Conservation (phyloP, 106 monocot species). For the Allium cepa region DNA sequence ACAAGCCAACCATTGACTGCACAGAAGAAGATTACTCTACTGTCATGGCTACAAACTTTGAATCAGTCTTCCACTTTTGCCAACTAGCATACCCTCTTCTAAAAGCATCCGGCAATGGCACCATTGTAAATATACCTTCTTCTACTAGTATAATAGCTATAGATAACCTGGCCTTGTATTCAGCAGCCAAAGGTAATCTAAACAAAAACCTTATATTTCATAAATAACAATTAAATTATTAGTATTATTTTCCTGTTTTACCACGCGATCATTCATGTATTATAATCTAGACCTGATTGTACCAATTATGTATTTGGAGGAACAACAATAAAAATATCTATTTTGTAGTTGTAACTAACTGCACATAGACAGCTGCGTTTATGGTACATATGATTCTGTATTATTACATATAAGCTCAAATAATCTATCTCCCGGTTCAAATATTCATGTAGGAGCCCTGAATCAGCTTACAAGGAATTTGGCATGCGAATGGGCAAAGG, state of each 20-base stretch:
- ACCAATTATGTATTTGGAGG: no score
- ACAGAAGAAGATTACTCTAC: slow-evolving; percentile 18
- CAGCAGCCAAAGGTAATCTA: slow-evolving; percentile 37
- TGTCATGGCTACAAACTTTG: slow-evolving; percentile 35
- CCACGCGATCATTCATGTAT: no score
- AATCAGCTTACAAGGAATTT: slow-evolving; percentile 28
- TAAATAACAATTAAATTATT: not conserved
- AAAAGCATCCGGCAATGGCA: slow-evolving; percentile 33
- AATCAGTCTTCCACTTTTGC: slow-evolving; percentile 49
- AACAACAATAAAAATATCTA: no score
- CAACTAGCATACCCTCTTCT: slow-evolving; percentile 49
- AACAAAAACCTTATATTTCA: not conserved
- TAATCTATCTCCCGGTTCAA: no score
- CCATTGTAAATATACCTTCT: slow-evolving; percentile 37
- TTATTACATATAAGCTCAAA: no score
- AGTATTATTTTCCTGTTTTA: no score
- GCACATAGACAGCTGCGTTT: no score
- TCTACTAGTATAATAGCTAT: slow-evolving; percentile 21
- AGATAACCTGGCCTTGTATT: slow-evolving; percentile 11
- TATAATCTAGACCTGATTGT: no score
- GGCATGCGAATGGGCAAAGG: slow-evolving; percentile 38
- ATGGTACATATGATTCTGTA: no score
- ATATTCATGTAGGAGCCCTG: slow-evolving; percentile 12
- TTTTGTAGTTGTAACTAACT: no score
- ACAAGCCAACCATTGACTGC: slow-evolving; percentile 15